Evolutionary conservation across 169 alveolate genomes (phyloP).

Genomic region (Cryptosporidium tyzzeri): DNA sequence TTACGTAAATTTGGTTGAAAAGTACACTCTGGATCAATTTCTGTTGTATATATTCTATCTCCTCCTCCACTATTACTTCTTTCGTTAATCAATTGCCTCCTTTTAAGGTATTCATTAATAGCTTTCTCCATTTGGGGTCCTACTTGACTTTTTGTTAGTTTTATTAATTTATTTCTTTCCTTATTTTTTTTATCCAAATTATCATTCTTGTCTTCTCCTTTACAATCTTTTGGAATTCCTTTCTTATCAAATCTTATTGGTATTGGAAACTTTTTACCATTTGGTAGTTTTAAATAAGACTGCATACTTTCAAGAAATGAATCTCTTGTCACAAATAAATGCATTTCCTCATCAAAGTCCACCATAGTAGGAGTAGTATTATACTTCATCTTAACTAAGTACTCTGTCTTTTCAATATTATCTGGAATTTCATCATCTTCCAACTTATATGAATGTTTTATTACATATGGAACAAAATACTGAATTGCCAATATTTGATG

Average conservation of each 20-base stretch:
- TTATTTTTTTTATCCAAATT: conserved; percentile 1
- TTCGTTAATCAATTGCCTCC: neutral
- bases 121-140: conserved; percentile 72
- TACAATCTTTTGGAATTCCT: neutral
- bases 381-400: conserved; percentile 6
- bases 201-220: neutral
- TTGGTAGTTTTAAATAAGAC: conserved; percentile 16
- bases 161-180: neutral
- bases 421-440: conserved; percentile 39
- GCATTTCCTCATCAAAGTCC: conserved; percentile 36
- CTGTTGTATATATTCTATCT: neutral
- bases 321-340: conserved; percentile 10
- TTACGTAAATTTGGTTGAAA: conserved; percentile 38
- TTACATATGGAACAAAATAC: conserved; percentile 66
- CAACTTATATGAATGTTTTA: conserved; percentile 23
- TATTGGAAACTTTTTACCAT: conserved; percentile 55
- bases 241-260: conserved; percentile 43
- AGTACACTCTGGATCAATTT: conserved; percentile 68
- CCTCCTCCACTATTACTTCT: neutral
- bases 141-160: neutral
- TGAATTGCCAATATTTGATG: conserved; percentile 64
- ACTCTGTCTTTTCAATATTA: neutral
- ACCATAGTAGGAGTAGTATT: conserved; percentile 27
- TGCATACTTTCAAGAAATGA: conserved; percentile 38
- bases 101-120: conserved; percentile 33